These are phyloP conservation scores for Aureobasidium subglaciale DNA, from an alignment of 2,329 filamentous ascomycete species.

Conservation along the genomic window DNA sequence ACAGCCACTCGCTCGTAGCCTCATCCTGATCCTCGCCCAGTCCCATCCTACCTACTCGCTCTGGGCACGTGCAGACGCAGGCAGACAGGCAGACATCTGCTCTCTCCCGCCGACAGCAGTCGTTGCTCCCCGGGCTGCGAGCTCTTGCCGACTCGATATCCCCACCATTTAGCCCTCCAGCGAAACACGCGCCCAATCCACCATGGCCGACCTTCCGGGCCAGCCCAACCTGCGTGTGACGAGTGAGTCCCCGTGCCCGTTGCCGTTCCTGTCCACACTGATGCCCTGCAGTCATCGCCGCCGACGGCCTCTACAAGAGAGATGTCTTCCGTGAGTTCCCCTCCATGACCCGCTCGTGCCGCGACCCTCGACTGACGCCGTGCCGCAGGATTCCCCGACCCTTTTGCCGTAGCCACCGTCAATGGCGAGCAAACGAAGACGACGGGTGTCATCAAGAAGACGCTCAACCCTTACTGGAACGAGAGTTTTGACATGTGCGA, in stretches of 20 bases:
- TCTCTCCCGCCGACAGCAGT: background rate
- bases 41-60: background rate
- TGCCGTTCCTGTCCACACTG: background rate
- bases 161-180: background rate
- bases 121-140: background rate
- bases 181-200: constrained; percentile 4
- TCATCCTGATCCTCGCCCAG: background rate
- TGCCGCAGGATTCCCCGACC: constrained; percentile 80
- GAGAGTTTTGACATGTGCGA: constrained; percentile 96
- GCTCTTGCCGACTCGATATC: background rate
- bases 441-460: constrained; percentile 95
- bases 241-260: constrained; percentile 52
- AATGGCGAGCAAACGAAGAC: constrained; percentile 98
- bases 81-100: background rate
- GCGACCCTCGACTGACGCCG: constrained; percentile 16
- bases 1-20: constrained; percentile 5
- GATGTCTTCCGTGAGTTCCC: constrained; percentile 87
- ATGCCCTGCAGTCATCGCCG: constrained; percentile 73
- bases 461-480: constrained; percentile 99
- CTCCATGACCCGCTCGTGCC: constrained; percentile 9
- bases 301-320: constrained; percentile 96
- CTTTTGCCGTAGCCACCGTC: constrained; percentile 93
- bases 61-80: background rate
- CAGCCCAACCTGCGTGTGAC: constrained; percentile 83
- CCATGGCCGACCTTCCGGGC: constrained; percentile 41